Evolutionary conservation across 2,329 filamentous ascomycete species (phyloP).

Genomic region (Fusarium abutilonis): DNA sequence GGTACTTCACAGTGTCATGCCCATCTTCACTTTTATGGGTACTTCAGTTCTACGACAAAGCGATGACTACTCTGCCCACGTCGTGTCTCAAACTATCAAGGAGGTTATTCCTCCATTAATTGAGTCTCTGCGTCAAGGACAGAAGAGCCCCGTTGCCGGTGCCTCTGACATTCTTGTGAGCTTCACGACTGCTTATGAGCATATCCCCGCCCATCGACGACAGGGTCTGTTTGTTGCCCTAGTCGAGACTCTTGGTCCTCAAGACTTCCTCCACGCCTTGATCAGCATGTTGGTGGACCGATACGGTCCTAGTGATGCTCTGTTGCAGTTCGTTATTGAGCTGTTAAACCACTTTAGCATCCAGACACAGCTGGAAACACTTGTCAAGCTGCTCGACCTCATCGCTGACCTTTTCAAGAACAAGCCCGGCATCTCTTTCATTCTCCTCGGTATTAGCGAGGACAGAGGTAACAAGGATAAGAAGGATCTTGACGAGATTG

Average conservation of each 20-base stretch:
- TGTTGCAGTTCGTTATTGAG: constrained; percentile 78
- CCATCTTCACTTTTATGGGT: constrained; percentile 98
- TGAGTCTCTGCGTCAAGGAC: constrained; percentile 81
- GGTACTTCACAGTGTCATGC: constrained; percentile 97
- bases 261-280: constrained; percentile 89
- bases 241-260: constrained; percentile 82
- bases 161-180: constrained; percentile 92
- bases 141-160: constrained; percentile 79
- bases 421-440: constrained; percentile 77
- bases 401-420: constrained; percentile 78
- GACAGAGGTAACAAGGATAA: constrained; percentile 60
- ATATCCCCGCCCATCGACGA: constrained; percentile 88
- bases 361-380: constrained; percentile 78
- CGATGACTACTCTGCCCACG: constrained; percentile 96
- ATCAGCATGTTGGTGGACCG: constrained; percentile 90
- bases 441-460: constrained; percentile 70
- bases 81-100: constrained; percentile 93
- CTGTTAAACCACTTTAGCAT: constrained; percentile 78
- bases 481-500: constrained; percentile 61
- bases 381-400: constrained; percentile 80
- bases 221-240: constrained; percentile 85
- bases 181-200: constrained; percentile 95
- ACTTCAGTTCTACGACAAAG: constrained; percentile 89
- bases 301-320: constrained; percentile 79
- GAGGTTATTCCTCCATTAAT: constrained; percentile 94